Evolutionary conservation across 441 rosid species (phyloP), one percentile per base, ranked within the genome.

Genomic region (Omphalea diandra): DNA sequence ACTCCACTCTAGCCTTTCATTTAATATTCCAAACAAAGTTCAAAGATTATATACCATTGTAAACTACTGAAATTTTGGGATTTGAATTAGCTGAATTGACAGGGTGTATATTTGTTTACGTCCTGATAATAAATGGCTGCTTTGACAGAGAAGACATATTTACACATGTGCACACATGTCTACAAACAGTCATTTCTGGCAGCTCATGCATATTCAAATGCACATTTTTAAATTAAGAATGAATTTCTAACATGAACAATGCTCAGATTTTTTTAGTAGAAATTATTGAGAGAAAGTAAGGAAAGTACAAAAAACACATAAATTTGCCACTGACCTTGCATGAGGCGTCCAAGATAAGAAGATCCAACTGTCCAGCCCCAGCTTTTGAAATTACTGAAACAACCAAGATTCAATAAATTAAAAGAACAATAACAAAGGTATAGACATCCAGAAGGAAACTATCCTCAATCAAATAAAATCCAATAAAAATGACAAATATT

Each of bases 341-440:
- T 54, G 90, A 82, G 65, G 98, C 85, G 69, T 94, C 99, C 84
- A 94, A 76, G 75, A 90, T 89, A 66, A 94, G 95, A 77, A 94
- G 94, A 83, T 94, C 96, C 84, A 92, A 69, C 73, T 89, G 96
- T 40, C 96, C 94, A 47, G 83, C 89, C 41, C 91, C 94, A 69
- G 78, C 65, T 84, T 85, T 94, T n/a, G 96, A 94, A 76, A 92
- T 94, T 63, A 76, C 98, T 94, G 89, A 76, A 72, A 80, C 29
- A 33, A 36, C 35, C 73, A 65, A 33, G 59, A 59, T 33, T 36
- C 22, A 17, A 0, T 31, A 5, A 17, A 2, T 31, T 11, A 31
- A 17, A 57, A 31, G n/a, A 22, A 24, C 2, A 53, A 53, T 12
- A 32, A 18, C 5, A 32, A 56, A 15, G 12, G 6, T 11, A 57